A percentile compares a stretch with the other conserved stretches of the same genome.
These are phyloP conservation scores for Crepidotus variabilis DNA, from an alignment of 768 basidiomycete species.

Conservation along the genomic window DNA sequence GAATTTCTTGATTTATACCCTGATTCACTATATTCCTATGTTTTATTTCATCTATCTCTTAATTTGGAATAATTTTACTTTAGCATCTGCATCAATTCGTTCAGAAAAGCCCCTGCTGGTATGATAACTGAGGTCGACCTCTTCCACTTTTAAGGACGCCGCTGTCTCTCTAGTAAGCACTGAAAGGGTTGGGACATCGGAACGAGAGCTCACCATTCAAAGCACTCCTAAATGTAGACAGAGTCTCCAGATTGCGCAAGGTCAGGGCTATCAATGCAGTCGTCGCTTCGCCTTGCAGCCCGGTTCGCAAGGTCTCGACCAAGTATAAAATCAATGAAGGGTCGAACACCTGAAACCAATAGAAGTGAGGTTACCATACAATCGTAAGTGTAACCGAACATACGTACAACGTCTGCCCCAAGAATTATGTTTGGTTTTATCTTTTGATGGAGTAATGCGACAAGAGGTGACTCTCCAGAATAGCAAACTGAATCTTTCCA, in stretches of 20 bases:
- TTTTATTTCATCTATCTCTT: conserved; percentile 10
- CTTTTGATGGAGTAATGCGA: conserved; percentile 34
- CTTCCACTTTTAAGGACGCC: conserved; percentile 10
- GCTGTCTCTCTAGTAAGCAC: conserved; percentile 3
- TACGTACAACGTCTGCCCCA: conserved; percentile 62
- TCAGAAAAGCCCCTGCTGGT: conserved; percentile 24
- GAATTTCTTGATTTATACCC: neutral
- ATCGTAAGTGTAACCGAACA: neutral
- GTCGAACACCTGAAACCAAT: conserved; percentile 56
- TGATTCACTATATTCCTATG: neutral
- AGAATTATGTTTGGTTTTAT: conserved; percentile 56
- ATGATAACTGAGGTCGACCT: conserved; percentile 8
- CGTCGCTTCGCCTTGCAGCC: conserved; percentile 26
- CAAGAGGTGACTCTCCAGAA: conserved; percentile 18
- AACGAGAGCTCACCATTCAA: conserved; percentile 25
- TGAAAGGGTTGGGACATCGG: neutral
- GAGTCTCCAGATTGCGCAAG: conserved; percentile 53
- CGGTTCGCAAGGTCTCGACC: conserved; percentile 43
- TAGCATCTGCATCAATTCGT: conserved; percentile 27
- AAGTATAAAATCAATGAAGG: conserved; percentile 57
- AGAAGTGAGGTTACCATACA: neutral
- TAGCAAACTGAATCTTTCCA: conserved; percentile 59
- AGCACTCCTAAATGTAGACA: conserved; percentile 37
- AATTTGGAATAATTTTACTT: conserved; percentile 45
- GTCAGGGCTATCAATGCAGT: conserved; percentile 49